Evolutionary conservation across 1,284 basidiomycete genomes (phyloP).

Genomic region (Ganoderma leucocontextum): DNA sequence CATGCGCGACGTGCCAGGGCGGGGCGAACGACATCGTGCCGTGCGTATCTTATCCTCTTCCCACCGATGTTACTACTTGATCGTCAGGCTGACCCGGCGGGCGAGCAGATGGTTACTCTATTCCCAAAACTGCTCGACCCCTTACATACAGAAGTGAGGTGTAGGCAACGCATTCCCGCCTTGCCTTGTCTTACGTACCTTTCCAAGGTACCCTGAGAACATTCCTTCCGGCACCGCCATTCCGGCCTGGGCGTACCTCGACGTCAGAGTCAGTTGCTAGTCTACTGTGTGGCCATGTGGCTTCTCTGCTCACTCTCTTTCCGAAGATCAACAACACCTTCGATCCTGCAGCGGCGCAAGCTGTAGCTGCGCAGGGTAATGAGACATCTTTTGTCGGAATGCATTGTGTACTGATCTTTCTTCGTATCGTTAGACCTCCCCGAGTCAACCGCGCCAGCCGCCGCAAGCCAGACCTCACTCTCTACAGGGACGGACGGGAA

Average conservation of each 20-base stretch:
- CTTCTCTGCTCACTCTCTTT: neutral
- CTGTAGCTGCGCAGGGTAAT: slow-evolving; percentile 11
- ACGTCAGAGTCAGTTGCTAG: slow-evolving; percentile 15
- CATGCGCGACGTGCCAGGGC: slow-evolving; percentile 26
- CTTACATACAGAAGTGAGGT: slow-evolving; percentile 16
- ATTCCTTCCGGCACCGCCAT: slow-evolving; percentile 21
- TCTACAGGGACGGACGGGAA: neutral
- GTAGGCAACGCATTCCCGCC: neutral
- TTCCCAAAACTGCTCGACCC: slow-evolving; percentile 17
- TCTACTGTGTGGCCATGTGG: neutral
- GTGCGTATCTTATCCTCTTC: slow-evolving; percentile 8
- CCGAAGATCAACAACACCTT: slow-evolving; percentile 16
- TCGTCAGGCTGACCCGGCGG: neutral
- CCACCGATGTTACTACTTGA: no score
- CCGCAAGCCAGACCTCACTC: slow-evolving; percentile 2
- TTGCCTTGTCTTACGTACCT: neutral
- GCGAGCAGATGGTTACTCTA: slow-evolving; percentile 22
- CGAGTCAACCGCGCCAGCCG: slow-evolving; percentile 13
- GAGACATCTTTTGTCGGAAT: rapidly evolving
- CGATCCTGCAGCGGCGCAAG: slow-evolving; percentile 13
- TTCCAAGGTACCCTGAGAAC: slow-evolving; percentile 15
- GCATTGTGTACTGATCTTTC: neutral
- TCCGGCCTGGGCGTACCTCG: slow-evolving; percentile 29
- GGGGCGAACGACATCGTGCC: slow-evolving; percentile 11
- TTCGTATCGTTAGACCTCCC: slow-evolving; percentile 9